A percentile compares a stretch with the other conserved stretches of the same genome.
Evolutionary conservation across 2,329 filamentous ascomycete species (phyloP).

Genomic region (Penicillium sp.): DNA sequence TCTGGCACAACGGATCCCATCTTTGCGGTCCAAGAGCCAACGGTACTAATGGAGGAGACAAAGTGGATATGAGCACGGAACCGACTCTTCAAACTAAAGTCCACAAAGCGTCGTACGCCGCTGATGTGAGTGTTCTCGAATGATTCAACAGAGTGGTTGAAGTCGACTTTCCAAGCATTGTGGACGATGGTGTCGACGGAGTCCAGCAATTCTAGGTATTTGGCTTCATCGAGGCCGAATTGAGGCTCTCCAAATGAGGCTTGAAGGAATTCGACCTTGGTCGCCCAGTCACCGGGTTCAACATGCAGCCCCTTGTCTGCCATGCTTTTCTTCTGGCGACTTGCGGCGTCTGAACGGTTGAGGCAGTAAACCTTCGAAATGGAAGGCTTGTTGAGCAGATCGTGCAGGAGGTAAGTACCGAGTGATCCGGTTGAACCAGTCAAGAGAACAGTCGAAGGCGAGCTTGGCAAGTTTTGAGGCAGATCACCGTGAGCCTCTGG

Average conservation of each 20-base stretch:
- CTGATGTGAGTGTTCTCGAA: constrained; percentile 34
- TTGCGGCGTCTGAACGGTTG: constrained; percentile 44
- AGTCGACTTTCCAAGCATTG: constrained; percentile 39
- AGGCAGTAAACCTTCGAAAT: constrained; percentile 48
- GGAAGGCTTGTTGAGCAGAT: constrained; percentile 30
- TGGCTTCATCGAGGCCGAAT: constrained; percentile 25
- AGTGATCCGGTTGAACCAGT: constrained; percentile 51
- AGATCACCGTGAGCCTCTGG: constrained; percentile 1
- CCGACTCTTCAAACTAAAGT: constrained; percentile 22
- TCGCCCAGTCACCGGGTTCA: constrained; percentile 17
- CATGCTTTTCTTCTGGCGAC: constrained; percentile 39
- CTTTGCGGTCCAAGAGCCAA: constrained; percentile 21
- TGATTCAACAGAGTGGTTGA: constrained; percentile 32
- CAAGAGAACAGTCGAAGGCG: constrained; percentile 31
- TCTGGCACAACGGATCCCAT: constrained; percentile 29
- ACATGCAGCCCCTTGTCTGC: constrained; percentile 36
- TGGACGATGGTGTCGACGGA: constrained; percentile 31
- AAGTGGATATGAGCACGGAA: constrained; percentile 28
- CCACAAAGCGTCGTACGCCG: constrained; percentile 28
- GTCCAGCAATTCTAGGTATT: constrained; percentile 24
- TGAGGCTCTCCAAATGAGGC: constrained; percentile 23
- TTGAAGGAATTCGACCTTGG: constrained; percentile 37
- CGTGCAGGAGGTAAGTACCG: constrained; percentile 47
- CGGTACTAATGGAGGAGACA: constrained; percentile 29
- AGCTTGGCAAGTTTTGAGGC: background rate